These are phyloP conservation scores for Tilletia walkeri DNA, from an alignment of 1,284 basidiomycete genomes.

Conservation along the genomic window DNA sequence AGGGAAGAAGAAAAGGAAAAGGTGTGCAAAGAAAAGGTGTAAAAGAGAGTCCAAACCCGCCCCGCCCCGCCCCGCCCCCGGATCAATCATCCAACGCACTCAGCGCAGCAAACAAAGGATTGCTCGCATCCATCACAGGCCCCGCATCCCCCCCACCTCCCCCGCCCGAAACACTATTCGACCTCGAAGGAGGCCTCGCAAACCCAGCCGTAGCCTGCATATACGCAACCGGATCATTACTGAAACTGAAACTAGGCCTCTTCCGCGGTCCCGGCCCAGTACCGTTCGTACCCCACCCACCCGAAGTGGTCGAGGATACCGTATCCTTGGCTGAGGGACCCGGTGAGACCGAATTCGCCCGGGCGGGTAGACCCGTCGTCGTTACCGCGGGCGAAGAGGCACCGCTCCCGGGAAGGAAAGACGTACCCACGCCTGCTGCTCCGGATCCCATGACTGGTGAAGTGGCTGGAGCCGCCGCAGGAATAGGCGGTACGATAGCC, in stretches of 20 bases:
- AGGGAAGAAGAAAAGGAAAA: too few species aligned
- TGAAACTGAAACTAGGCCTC: conserved; percentile 5
- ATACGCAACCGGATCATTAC: conserved; percentile 16
- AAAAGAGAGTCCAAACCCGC: too few species aligned
- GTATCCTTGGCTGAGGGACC: background rate
- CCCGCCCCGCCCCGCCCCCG: too few species aligned
- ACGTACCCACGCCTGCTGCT: background rate
- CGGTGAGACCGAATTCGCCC: background rate
- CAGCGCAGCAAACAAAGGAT: conserved; percentile 12
- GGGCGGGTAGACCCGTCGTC: background rate
- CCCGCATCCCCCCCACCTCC: background rate
- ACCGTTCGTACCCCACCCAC: background rate
- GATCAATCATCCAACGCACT: conserved; percentile 13
- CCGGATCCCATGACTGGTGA: background rate
- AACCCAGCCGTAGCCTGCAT: conserved; percentile 15
- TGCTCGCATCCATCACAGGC: background rate
- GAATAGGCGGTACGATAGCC: too few species aligned
- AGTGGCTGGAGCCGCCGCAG: too few species aligned
- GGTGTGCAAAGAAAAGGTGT: too few species aligned
- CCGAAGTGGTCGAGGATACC: background rate
- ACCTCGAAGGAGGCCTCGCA: conserved; percentile 10
- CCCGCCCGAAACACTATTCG: conserved; percentile 12
- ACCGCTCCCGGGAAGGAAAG: background rate
- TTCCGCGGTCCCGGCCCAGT: conserved; percentile 5
- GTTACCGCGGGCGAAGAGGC: background rate